Percentiles rank a stretch among this genome's conserved stretches.
Evolutionary conservation across 2,329 filamentous ascomycete species (phyloP).

Genomic region (Dothiorella sarmentorum): DNA sequence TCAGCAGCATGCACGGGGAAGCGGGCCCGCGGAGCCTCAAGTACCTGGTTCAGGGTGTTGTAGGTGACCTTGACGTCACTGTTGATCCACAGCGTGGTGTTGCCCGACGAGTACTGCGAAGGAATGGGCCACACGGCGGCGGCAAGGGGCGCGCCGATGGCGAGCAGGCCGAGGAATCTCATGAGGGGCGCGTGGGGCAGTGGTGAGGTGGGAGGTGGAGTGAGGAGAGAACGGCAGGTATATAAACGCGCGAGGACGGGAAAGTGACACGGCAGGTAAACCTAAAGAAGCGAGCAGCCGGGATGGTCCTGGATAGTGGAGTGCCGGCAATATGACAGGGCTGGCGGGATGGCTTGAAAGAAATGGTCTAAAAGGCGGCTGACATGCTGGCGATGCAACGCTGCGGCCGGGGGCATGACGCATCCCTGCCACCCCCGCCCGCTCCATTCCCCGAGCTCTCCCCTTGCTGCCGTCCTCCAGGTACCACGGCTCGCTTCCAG

Average conservation of each 20-base stretch:
- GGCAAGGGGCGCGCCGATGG: slow-evolving; percentile 26
- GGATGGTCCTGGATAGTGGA: slow-evolving; percentile 1
- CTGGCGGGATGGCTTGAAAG: neutral
- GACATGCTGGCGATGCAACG: slow-evolving; percentile 1
- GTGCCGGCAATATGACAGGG: slow-evolving; percentile 1
- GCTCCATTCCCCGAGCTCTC: neutral
- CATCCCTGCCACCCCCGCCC: neutral
- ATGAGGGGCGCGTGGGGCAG: slow-evolving; percentile 21
- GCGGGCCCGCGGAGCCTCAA: slow-evolving; percentile 16
- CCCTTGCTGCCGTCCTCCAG: neutral
- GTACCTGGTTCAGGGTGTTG: slow-evolving; percentile 33
- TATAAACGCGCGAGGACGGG: slow-evolving; percentile 1
- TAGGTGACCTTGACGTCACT: slow-evolving; percentile 38
- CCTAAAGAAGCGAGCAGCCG: slow-evolving; percentile 5
- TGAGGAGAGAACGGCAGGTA: neutral
- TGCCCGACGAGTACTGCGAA: slow-evolving; percentile 34
- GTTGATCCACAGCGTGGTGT: slow-evolving; percentile 40
- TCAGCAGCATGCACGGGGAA: slow-evolving; percentile 13
- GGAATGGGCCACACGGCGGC: slow-evolving; percentile 45
- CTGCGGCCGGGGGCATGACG: slow-evolving; percentile 8
- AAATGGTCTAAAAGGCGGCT: neutral
- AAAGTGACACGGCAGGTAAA: slow-evolving; percentile 2
- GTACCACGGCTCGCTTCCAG: neutral
- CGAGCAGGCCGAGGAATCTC: slow-evolving; percentile 23
- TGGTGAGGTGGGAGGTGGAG: neutral